These are phyloP conservation scores for Pseudogymnoascus sp. DNA, from an alignment of 2,329 filamentous ascomycete species.

Conservation along the genomic window DNA sequence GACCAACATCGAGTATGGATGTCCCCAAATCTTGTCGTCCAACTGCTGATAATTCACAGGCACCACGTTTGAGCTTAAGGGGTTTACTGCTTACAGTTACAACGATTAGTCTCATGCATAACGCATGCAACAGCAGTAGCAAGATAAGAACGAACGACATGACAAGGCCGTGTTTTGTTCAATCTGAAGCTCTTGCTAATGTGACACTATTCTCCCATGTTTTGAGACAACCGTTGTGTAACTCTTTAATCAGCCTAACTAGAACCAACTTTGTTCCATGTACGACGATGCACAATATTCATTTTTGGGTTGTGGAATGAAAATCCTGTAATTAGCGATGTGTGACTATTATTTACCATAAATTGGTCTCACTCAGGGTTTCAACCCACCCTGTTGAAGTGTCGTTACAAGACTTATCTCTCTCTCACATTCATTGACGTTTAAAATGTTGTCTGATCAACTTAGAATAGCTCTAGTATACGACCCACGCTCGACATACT, in stretches of 20 bases:
- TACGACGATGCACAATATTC: not conserved
- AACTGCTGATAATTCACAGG: slow-evolving; percentile 1
- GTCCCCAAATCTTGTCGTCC: not conserved
- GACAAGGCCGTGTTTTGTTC: not conserved
- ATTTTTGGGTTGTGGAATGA: not conserved
- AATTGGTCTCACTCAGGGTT: not conserved
- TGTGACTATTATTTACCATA: not conserved
- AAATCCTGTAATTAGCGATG: not conserved
- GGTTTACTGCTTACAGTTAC: slow-evolving; percentile 13
- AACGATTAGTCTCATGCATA: not conserved
- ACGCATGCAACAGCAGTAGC: not conserved
- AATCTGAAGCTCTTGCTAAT: not conserved
- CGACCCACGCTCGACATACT: not conserved
- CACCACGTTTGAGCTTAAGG: slow-evolving; percentile 11
- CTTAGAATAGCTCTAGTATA: not conserved
- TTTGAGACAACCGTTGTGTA: not conserved
- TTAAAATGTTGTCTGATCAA: not conserved
- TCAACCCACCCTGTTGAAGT: not conserved
- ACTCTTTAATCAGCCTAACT: not conserved
- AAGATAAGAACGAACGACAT: not conserved
- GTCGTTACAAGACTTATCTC: not conserved
- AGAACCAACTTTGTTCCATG: not conserved
- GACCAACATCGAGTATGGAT: slow-evolving; percentile 13
- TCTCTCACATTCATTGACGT: not conserved
- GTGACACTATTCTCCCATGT: not conserved